Conservation (phyloP, 2,329 filamentous ascomycete genomes). For the Colletotrichum falcatum region DNA sequence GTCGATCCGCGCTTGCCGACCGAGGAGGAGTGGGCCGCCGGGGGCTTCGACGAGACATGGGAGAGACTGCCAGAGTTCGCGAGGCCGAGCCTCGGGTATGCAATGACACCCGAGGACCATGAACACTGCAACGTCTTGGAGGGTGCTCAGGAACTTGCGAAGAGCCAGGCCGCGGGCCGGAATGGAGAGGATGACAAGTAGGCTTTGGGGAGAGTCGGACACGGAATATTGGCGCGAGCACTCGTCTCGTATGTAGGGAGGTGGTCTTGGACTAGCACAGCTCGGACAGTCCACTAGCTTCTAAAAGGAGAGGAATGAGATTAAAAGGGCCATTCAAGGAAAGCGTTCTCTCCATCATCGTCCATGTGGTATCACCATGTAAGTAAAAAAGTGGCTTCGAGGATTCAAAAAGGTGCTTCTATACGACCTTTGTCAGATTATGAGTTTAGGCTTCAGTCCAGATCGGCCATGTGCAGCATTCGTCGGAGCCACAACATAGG, state of each 20-base stretch:
- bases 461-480: background rate
- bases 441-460: background rate
- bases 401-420: background rate
- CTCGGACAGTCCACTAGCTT: background rate
- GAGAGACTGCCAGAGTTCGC: slow-evolving; percentile 46
- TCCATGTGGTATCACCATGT: background rate
- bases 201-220: background rate
- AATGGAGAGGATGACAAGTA: background rate
- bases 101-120: slow-evolving; percentile 14
- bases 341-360: background rate
- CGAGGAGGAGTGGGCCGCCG: slow-evolving; percentile 32
- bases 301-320: background rate
- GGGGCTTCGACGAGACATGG: slow-evolving; percentile 48
- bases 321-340: background rate
- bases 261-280: background rate
- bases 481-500: background rate
- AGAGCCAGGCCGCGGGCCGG: background rate
- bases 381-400: background rate
- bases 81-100: slow-evolving; percentile 46
- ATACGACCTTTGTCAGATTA: background rate
- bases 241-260: background rate
- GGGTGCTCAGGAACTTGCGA: background rate
- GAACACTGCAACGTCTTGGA: slow-evolving; percentile 8
- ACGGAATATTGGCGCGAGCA: background rate
- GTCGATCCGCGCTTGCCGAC: slow-evolving; percentile 39